These are phyloP conservation scores for Meyerozyma smithsonii DNA, from an alignment of 1,139 yeast species.

Conservation along the genomic window DNA sequence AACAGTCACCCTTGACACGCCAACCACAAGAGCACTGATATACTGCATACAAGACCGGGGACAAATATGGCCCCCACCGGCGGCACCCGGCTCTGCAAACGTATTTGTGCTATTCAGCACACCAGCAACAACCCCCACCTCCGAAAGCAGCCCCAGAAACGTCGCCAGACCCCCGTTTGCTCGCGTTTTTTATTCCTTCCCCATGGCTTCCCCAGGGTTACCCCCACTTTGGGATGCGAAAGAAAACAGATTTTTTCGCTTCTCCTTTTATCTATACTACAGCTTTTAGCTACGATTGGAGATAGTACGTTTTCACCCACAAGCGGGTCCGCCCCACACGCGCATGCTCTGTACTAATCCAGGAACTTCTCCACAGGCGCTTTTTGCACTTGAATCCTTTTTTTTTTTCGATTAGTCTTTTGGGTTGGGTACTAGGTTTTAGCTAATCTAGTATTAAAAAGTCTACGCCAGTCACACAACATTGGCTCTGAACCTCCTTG, in stretches of 20 bases:
- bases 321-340: neutral
- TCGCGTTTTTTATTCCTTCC: neutral
- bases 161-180: too few species aligned
- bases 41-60: too few species aligned
- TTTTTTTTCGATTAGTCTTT: neutral
- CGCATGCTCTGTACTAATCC: slow-evolving; percentile 2
- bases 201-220: neutral
- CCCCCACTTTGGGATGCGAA: slow-evolving; percentile 3
- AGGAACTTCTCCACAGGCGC: slow-evolving; percentile 1
- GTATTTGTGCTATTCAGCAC: too few species aligned
- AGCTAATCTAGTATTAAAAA: slow-evolving; percentile 3
- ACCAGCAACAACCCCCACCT: neutral
- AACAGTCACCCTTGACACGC: too few species aligned
- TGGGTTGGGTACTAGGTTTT: slow-evolving; percentile 4
- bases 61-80: too few species aligned
- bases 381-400: slow-evolving; percentile 1
- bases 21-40: too few species aligned
- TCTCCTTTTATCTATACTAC: slow-evolving; percentile 2
- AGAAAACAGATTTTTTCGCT: slow-evolving; percentile 3
- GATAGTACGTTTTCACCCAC: neutral
- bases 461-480: neutral
- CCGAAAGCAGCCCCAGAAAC: neutral
- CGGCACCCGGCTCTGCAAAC: too few species aligned
- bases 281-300: slow-evolving; percentile 1
- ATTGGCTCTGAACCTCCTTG: slow-evolving; percentile 1